Base-by-base conservation (phyloP, 1,284 basidiomycete genomes). In the Rhodotorula sp. region DNA sequence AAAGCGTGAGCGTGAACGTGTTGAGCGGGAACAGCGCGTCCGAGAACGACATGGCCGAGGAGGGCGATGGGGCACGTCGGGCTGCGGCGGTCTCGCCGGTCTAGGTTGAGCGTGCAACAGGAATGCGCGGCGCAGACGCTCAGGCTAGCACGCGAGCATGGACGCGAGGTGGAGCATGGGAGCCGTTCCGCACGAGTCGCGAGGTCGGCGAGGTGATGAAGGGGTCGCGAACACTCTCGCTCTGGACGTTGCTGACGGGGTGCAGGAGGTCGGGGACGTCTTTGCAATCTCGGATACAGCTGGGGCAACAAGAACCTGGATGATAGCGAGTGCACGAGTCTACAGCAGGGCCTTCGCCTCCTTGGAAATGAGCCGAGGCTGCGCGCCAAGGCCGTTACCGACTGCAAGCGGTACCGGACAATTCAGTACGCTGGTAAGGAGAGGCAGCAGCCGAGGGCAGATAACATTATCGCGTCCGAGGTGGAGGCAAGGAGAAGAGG, bases 331-430 rank as follows among this genome's bases (percentile, higher is more conserved):
- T 19, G 34, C 10, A 1, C 48, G 32, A 22, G 1, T 32, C 59
- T 25, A 71, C 12, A 71, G 57, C 10, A 59, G 56, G 7, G 65
- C 70, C 70, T 71, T 71, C 22, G 41, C 59, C 53, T 71, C 70
- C 70, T 67, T 71, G 29, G 55, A 50, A 55, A 66, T 63, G 8
- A 76, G 62, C 0, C 74, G 69, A 12, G 71, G 71, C 64, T 73
- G 69, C 17, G 71, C 69, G 15, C 74, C 74, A 41, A 76, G 67
- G 19, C 74, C 74, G 53, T 70, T 62, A 10, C 71, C 74, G 44
- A 76, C 71, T 61, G 56, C n/a, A 34, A 19, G 37, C 13, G 29
- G 8, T 0, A 5, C 9, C 15, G 2, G 34, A 34, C 22, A 34
- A 12, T 12, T 41, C n/a, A 66, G 32, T 27, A 5, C 25, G 21